phyloP scores from a whole-genome alignment of 306 rosid genomes.

The apple (Malus domestica) region ASM211411v1 NC_041803.1:43933001-43933500 shows the following conservation, averaged over 20 bases:
- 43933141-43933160: slow-evolving; percentile 39
- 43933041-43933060: background rate
- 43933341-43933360: slow-evolving; percentile 32
- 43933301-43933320: slow-evolving; percentile 52
- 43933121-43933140: slow-evolving; percentile 11
- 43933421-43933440: background rate
- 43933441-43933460: background rate
- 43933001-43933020: background rate
- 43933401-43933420: slow-evolving; percentile 3
- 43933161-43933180: slow-evolving; percentile 39
- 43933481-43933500: slow-evolving; percentile 40
- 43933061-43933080: background rate
- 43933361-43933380: slow-evolving; percentile 53
- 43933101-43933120: slow-evolving; percentile 20
- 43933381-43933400: slow-evolving; percentile 11
- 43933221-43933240: slow-evolving; percentile 7
- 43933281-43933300: background rate
- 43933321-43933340: slow-evolving; percentile 28
- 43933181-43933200: slow-evolving; percentile 29
- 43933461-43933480: slow-evolving; percentile 43
- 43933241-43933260: slow-evolving; percentile 18
- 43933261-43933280: background rate
- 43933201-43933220: slow-evolving; percentile 29
- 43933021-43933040: background rate
- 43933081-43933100: background rate